Conservation (phyloP, 164 flowering plant genomes). For the Paratinospora sagittata region DNA sequence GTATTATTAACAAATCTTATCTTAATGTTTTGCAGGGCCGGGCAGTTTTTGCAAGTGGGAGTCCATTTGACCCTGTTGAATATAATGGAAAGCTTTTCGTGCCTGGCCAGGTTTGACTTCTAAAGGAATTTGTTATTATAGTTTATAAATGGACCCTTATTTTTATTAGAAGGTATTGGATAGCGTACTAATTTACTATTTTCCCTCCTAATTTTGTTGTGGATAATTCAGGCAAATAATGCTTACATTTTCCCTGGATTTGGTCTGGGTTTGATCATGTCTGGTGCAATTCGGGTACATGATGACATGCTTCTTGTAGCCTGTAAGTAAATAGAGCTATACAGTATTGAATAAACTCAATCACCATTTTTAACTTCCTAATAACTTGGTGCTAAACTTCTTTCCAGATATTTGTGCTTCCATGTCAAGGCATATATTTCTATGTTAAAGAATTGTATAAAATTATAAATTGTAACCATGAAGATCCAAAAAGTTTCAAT, state of each 20-base stretch:
- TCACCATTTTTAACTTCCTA: background rate
- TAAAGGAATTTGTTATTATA: background rate
- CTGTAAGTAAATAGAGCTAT: conserved; percentile 42
- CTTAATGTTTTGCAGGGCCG: conserved; percentile 50
- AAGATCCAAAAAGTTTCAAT: too few species aligned
- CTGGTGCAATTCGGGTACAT: conserved; percentile 94
- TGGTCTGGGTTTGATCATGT: conserved; percentile 83
- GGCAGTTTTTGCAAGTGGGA: conserved; percentile 90
- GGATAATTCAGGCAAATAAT: conserved; percentile 64
- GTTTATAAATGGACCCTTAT: background rate
- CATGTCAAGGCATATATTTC: background rate
- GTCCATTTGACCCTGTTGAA: conserved; percentile 95
- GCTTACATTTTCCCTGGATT: conserved; percentile 97
- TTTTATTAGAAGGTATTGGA: background rate
- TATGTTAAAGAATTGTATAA: too few species aligned
- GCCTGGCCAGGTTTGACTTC: conserved; percentile 72
- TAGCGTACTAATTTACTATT: background rate
- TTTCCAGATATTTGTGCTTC: background rate
- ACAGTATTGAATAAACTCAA: background rate
- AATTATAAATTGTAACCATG: too few species aligned
- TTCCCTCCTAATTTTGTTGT: background rate
- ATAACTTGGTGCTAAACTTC: background rate
- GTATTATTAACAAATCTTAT: background rate
- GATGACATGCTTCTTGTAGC: conserved; percentile 96
- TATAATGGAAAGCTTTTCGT: conserved; percentile 52